Evolutionary conservation across 2,329 filamentous ascomycete species (phyloP), one percentile per base, ranked within the genome.

Genomic region (Diaporthe sp.): DNA sequence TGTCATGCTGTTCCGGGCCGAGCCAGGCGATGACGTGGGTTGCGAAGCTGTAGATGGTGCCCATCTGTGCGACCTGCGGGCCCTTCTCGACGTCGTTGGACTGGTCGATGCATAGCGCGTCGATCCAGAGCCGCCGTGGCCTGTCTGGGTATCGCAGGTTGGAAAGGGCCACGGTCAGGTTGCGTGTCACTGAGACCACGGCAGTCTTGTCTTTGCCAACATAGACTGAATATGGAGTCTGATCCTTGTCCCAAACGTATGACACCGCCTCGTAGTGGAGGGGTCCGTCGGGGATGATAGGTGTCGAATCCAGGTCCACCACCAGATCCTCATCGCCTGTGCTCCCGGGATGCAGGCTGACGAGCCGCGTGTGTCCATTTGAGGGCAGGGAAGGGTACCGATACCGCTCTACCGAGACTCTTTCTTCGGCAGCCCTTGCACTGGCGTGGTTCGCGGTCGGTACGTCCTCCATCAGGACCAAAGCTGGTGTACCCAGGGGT

Each of bases 31-130:
- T 37, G 12, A 76, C 71, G 17, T 71, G 44, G 25, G 13, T 7
- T 6, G 75, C 75, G 37, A 28, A 20, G 55, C 61, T 47, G 51
- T 74, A 76, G 42, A 76, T 63, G 3, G 31, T 31, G 49, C 51
- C 49, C 71, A 76, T 76, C 55, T 37, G 71, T 5, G 39, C 34
- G 4, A 74, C 75, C 55, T 76, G 75, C 2, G 57, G 25, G 31
- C 47, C 73, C 60, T 73, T 73, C 34, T 76, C 75, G 51, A 25
- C 12, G 10, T 44, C 13, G 25, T 74, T 55, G 31, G 31, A 37
- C 61, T 76, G 75, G n/a, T 76, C 60, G 25, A 76, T 76, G 31
- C 71, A 76, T 4, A 76, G 42, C 53, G 51, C 61, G 37, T 76
- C 75, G 17, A 76, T 51, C 75, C 75, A 76, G 34, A 76, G 60